Conservation (phyloP, 306 rosid species). For the Acacia confusa region DNA sequence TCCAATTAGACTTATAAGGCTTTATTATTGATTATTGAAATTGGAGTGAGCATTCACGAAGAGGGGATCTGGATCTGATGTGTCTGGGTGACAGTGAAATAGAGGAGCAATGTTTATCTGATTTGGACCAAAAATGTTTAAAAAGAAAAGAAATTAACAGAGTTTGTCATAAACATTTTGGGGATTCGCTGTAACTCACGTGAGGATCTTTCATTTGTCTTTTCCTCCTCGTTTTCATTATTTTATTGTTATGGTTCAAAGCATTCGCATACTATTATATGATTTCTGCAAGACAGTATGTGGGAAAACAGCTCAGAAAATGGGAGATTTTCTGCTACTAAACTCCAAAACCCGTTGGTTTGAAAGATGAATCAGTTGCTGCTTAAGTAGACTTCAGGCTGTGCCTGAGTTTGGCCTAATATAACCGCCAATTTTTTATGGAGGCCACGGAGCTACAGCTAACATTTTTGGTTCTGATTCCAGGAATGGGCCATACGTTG, state of each 20-base stretch:
- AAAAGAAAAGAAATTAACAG: background rate
- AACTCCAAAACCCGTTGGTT: background rate
- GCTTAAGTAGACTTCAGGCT: background rate
- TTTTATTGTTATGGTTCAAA: background rate
- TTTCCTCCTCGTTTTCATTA: background rate
- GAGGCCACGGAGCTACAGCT: background rate
- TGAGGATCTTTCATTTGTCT: background rate
- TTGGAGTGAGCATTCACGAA: background rate
- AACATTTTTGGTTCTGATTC: background rate
- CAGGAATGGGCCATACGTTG: background rate
- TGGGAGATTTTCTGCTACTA: background rate
- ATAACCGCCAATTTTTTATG: background rate
- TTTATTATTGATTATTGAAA: background rate
- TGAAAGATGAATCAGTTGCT: background rate
- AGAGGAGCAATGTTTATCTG: background rate
- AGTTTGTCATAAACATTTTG: background rate
- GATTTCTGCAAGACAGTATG: background rate
- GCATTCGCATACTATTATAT: background rate
- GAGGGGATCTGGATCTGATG: background rate
- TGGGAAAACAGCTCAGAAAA: background rate
- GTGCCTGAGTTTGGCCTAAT: background rate
- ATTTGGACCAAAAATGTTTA: background rate
- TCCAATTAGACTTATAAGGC: background rate
- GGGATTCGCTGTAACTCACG: conserved; percentile 1
- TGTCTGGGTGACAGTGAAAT: background rate